phyloP scores from a whole-genome alignment of 495 filamentous ascomycete genomes.

The Delitschia confertaspora region DNA sequence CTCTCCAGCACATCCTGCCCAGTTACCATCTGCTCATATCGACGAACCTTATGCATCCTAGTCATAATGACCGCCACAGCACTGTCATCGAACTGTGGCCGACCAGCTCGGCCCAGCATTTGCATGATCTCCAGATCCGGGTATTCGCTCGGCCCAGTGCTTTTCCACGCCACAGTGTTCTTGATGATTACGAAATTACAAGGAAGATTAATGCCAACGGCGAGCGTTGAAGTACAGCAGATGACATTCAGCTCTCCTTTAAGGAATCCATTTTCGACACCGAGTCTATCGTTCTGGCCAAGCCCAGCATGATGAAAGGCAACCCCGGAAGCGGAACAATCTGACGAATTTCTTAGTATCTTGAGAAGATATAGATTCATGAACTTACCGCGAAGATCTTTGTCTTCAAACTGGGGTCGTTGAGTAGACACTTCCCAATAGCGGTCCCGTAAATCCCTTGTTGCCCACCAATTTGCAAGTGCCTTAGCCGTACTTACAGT shows the following conservation, averaged over 20 bases:
- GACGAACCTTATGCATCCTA: slow-evolving; percentile 51
- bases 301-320: slow-evolving; percentile 94
- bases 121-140: slow-evolving; percentile 94
- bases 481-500: slow-evolving; percentile 65
- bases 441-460: slow-evolving; percentile 45
- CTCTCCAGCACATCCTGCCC: slow-evolving; percentile 83
- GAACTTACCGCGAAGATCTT: slow-evolving; percentile 50
- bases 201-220: slow-evolving; percentile 88
- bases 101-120: slow-evolving; percentile 89
- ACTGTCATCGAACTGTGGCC: slow-evolving; percentile 84
- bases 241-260: slow-evolving; percentile 75
- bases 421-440: slow-evolving; percentile 60
- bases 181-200: slow-evolving; percentile 92
- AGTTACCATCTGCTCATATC: slow-evolving; percentile 76
- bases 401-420: slow-evolving; percentile 48
- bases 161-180: slow-evolving; percentile 67
- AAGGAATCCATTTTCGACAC: slow-evolving; percentile 65
- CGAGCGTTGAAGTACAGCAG: slow-evolving; percentile 90
- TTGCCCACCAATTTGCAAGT: slow-evolving; percentile 59
- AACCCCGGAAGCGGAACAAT: slow-evolving; percentile 59
- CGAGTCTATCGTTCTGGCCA: slow-evolving; percentile 56
- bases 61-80: slow-evolving; percentile 87
- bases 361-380: not conserved
- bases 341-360: slow-evolving; percentile 29
- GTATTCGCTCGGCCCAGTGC: slow-evolving; percentile 61